Evolutionary conservation across 331 rosid genomes (phyloP), one percentile per base, ranked within the genome.

Genomic region (Telfairia occidentalis): DNA sequence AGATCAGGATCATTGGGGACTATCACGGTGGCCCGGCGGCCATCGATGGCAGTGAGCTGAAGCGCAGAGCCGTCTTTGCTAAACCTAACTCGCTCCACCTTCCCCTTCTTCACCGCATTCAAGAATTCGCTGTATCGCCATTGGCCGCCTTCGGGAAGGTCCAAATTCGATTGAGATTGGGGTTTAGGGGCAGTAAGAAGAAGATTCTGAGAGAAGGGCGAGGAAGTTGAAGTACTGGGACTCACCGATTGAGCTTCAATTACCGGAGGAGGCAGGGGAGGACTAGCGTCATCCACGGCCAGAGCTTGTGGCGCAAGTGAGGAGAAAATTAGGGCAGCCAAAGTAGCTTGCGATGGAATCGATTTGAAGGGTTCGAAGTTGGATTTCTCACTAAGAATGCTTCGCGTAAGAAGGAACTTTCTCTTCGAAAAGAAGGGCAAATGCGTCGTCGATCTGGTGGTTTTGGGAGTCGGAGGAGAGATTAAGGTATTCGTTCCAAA

Each of bases 51-150:
- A n/a, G 96, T 90, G 71, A 95, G 89, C 40, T 91, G 98, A 59
- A 95, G 97, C 42, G 80, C 87, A 21, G 97, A 85, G 32, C 97
- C 96, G 77, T 95, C 98, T 60, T 95, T 95, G 76, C 88, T 84
- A 87, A 95, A 95, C 80, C 96, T 79, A 52, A 91, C 98, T 40
- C 98, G 79, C 78, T 95, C 98, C 19, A 95, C 97, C 71, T 95
- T 91, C 2, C 97, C 98, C 77, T 95, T 58, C 84, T 87, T 95
- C 26, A 95, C 99, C 5, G 97, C 99, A 76, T 88, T 95, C 38
- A 95, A 29, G 81, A 95, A 95, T 76, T 95, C 97, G 81, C 97
- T 92, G 90, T 95, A 95, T 19, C 97, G 91, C 99, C 99, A 95
- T 64, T 92, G 89, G 57, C 76, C 43, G 5, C 99, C 97, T 67